Conservation (phyloP, 352 stramenopile species). For the Vaucheria bursata region DNA sequence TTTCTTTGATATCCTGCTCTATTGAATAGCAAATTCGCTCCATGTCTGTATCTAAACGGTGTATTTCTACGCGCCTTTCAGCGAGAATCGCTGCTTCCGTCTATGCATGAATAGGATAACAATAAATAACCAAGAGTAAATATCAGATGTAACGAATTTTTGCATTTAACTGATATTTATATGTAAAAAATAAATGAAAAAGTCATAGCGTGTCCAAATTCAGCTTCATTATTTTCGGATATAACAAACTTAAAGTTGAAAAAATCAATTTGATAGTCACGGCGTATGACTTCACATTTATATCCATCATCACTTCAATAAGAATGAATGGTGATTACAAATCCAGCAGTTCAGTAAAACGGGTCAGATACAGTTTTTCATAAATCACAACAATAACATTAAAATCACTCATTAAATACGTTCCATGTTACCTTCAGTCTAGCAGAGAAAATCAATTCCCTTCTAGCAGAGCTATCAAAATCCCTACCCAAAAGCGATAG, state of each 20-base stretch:
- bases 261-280: background rate
- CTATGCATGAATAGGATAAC: background rate
- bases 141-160: background rate
- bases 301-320: background rate
- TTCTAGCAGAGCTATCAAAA: background rate
- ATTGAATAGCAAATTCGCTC: conserved; percentile 67
- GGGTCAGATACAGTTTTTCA: background rate
- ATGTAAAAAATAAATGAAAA: background rate
- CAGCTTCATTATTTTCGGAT: background rate
- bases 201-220: no score
- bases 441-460: background rate
- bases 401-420: background rate
- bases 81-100: background rate
- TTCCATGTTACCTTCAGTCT: conserved; percentile 8
- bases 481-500: background rate
- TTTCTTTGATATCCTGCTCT: conserved; percentile 50
- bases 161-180: background rate
- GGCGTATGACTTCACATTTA: background rate
- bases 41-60: conserved; percentile 61
- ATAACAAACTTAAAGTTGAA: background rate
- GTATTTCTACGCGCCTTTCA: conserved; percentile 30
- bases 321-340: background rate
- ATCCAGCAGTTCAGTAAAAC: background rate
- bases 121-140: background rate
- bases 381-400: background rate